phyloP scores from a whole-genome alignment of 768 basidiomycete species.

The Ramaria sp. region DNA sequence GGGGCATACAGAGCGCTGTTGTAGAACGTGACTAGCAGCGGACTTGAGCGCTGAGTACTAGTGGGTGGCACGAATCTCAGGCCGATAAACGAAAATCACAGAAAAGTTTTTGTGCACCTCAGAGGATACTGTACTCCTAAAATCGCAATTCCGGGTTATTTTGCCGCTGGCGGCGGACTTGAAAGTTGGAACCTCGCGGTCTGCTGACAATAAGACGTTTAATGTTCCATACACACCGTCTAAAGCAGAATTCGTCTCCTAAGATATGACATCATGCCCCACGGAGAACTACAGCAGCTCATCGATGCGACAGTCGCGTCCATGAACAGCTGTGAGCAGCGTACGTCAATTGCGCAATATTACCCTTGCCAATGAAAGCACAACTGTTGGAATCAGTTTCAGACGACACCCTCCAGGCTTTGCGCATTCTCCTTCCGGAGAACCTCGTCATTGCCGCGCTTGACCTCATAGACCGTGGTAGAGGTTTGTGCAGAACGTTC shows the following conservation, averaged over 20 bases:
- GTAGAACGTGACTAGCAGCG: too few relatives aligned
- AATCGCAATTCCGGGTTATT: too few relatives aligned
- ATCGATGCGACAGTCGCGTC: neutral
- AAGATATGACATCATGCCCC: neutral
- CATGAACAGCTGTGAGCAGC: neutral
- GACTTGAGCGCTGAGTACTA: too few relatives aligned
- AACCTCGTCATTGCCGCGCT: slow-evolving; percentile 56
- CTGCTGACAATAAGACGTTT: too few relatives aligned
- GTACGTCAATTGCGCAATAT: neutral
- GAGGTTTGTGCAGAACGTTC: slow-evolving; percentile 32
- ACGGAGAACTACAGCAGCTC: neutral
- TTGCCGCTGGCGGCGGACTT: too few relatives aligned
- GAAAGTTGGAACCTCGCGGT: too few relatives aligned
- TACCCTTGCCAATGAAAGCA: neutral
- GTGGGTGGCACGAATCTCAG: too few relatives aligned
- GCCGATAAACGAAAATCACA: too few relatives aligned
- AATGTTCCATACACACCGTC: too few relatives aligned
- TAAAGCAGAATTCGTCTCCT: neutral
- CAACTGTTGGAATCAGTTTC: slow-evolving; percentile 20
- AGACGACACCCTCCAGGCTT: slow-evolving; percentile 44
- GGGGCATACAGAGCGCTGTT: slow-evolving; percentile 2
- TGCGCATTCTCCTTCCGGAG: slow-evolving; percentile 52
- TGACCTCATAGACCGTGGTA: slow-evolving; percentile 64
- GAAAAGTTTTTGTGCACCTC: too few relatives aligned
- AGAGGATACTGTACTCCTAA: too few relatives aligned